Evolutionary conservation across 495 filamentous ascomycete species (phyloP), one percentile per base, ranked within the genome.

Genomic region (Podospora australis): DNA sequence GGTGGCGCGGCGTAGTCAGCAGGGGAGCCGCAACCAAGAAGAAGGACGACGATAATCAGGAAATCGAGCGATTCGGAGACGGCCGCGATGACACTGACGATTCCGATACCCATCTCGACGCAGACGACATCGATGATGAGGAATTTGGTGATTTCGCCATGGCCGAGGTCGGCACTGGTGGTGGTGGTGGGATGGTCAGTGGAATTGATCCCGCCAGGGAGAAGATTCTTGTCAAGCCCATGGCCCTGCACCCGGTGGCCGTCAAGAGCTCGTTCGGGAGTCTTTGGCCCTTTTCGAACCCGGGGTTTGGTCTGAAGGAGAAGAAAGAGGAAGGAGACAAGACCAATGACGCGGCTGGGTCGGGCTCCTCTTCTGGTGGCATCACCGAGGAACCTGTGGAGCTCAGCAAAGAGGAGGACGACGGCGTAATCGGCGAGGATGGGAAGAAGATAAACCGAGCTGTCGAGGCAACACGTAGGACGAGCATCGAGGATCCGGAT

Each of bases 401-500:
- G 29, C 39, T 63, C 17, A 50, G 57, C 9, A 29, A 64, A 13
- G 56, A 54, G 41, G 60, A 63, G 30, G 56, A 55, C 4, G 52
- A 53, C 2, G 54, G 50, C 19, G 50, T 65, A 13, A 56, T 62
- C 8, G 59, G 64, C 0, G 66, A 71, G 39, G 62, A 71, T 19
- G 70, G 69, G 23, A 63, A 73, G 44, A 68, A 60, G 60, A 72
- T 70, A 26, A 59, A 66, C 49, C 64, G 70, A 16, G 74, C 71
- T 16, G 70, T 74, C 2, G 75, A 80, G 61, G 75, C 75, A 4
- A 66, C 68, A 47, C 55, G 74, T 39, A 61, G 75, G 49, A 80
- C 73, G 39, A 78, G 74, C 57, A 70, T 78, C 21, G 77, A 78
- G 55, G 77, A 80, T 45, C 74, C 75, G 11, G 77, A 79, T 49